Evolutionary conservation across 2,329 filamentous ascomycete genomes (phyloP).

Genomic region (Sporothrix pseudoabietina): DNA sequence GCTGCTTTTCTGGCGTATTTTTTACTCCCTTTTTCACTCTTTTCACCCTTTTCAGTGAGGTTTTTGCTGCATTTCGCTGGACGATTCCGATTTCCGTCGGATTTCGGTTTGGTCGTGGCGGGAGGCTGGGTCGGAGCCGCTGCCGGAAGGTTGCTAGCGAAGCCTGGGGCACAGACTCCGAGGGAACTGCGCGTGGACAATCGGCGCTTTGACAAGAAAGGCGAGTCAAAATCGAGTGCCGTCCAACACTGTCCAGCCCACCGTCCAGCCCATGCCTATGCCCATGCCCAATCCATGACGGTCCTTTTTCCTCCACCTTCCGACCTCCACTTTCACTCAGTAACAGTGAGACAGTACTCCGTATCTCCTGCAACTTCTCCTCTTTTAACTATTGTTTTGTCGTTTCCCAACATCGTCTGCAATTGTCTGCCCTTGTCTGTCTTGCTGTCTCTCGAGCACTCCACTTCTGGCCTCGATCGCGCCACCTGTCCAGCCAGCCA

Average conservation of each 20-base stretch:
- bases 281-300: neutral
- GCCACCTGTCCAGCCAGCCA: neutral
- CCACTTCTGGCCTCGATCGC: conserved; percentile 10
- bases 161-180: neutral
- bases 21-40: too few relatives aligned
- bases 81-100: conserved; percentile 7
- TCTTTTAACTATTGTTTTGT: neutral
- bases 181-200: neutral
- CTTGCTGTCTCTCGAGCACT: neutral
- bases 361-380: neutral
- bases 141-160: conserved; percentile 3
- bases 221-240: neutral
- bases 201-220: conserved; percentile 4
- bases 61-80: neutral
- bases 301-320: conserved; percentile 5
- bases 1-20: neutral
- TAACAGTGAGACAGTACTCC: too few relatives aligned
- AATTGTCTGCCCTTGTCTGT: too few relatives aligned
- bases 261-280: neutral
- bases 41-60: neutral
- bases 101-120: conserved; percentile 5
- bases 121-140: neutral
- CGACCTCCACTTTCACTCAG: neutral
- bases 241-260: neutral
- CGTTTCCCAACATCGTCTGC: neutral